These are phyloP conservation scores for Brettanomyces sp. DNA, from an alignment of 805 yeast species.

Conservation along the genomic window DNA sequence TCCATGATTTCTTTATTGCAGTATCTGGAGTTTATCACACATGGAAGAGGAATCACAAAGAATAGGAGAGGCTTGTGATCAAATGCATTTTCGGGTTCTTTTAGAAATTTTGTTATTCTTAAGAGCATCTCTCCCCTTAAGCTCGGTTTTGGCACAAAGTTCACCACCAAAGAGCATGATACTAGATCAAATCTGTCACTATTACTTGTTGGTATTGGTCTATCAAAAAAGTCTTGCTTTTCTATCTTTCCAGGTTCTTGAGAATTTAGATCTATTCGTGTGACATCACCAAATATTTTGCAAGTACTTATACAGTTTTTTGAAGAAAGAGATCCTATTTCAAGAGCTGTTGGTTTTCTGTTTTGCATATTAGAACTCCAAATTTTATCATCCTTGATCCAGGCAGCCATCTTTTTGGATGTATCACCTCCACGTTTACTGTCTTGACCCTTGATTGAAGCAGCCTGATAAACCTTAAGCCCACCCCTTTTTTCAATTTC, in stretches of 20 bases:
- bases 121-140: constrained; percentile 72
- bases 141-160: constrained; percentile 70
- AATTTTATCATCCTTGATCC: constrained; percentile 39
- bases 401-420: constrained; percentile 66
- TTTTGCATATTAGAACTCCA: not conserved
- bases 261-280: constrained; percentile 71
- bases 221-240: constrained; percentile 78
- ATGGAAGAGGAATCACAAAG: constrained; percentile 82
- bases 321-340: constrained; percentile 74
- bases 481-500: constrained; percentile 69
- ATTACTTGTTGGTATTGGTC: constrained; percentile 45
- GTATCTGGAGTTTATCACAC: constrained; percentile 76
- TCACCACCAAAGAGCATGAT: constrained; percentile 80
- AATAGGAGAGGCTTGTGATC: constrained; percentile 38
- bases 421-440: constrained; percentile 83
- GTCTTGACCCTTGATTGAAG: constrained; percentile 80
- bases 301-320: constrained; percentile 58
- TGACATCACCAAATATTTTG: constrained; percentile 40
- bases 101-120: constrained; percentile 49
- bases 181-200: constrained; percentile 50
- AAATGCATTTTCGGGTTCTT: constrained; percentile 17
- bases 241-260: constrained; percentile 56
- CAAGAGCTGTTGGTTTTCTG: constrained; percentile 41
- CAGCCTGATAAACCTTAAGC: constrained; percentile 67
- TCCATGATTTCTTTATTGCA: constrained; percentile 23